Percentiles rank a stretch among this genome's conserved stretches.
Conservation (phyloP, 192 early-diverging fungal species). For the Coemansia sp. region DNA sequence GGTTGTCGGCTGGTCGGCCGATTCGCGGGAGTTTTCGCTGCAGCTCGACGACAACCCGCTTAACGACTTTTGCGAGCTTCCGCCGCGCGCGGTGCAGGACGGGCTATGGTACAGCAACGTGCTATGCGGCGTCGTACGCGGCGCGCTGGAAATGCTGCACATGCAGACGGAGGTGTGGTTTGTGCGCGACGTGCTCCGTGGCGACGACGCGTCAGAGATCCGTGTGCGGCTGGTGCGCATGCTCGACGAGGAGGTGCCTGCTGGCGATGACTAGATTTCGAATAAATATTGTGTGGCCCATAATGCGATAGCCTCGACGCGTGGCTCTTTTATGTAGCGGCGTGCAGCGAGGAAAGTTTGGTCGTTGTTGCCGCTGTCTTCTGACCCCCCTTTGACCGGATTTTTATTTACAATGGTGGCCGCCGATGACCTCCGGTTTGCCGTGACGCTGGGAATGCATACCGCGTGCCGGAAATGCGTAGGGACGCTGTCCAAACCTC, state of each 20-base stretch:
- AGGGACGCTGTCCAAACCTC: background rate
- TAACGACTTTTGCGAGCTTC: slow-evolving; percentile 96
- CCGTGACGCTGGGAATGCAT: slow-evolving; percentile 19
- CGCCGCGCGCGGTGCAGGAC: slow-evolving; percentile 65
- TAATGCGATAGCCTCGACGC: too few species aligned
- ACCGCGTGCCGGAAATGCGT: slow-evolving; percentile 15
- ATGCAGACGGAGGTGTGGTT: slow-evolving; percentile 88
- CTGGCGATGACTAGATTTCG: slow-evolving; percentile 75
- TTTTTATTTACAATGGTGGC: slow-evolving; percentile 3
- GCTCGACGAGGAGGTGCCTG: slow-evolving; percentile 94
- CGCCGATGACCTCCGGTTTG: slow-evolving; percentile 4
- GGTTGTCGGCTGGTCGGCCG: slow-evolving; percentile 75
- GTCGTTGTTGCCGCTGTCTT: background rate
- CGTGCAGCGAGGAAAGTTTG: too few species aligned
- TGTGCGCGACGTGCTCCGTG: slow-evolving; percentile 74
- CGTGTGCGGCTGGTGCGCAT: slow-evolving; percentile 82
- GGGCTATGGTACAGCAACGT: slow-evolving; percentile 97
- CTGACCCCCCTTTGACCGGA: too few species aligned
- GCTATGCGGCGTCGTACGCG: slow-evolving; percentile 88
- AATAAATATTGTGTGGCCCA: too few species aligned
- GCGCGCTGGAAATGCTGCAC: slow-evolving; percentile 95
- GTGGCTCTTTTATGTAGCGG: background rate
- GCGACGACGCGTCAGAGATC: slow-evolving; percentile 89
- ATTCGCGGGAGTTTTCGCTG: slow-evolving; percentile 89
- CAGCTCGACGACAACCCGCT: slow-evolving; percentile 94